Evolutionary conservation across 140 eudicot genomes (phyloP).

Genomic region (Bidens hawaiensis): DNA sequence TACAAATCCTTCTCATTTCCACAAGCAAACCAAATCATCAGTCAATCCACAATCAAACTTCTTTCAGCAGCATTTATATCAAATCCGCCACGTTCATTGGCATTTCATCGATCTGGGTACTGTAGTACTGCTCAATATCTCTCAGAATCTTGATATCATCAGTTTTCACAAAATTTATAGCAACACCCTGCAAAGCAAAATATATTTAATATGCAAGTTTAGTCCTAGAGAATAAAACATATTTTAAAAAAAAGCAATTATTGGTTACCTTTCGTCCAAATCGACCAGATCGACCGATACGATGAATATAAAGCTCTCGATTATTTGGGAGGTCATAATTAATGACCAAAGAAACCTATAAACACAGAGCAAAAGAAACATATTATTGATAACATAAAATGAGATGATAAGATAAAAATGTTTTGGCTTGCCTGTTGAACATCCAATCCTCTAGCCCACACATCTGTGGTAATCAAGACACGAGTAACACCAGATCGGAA

Average conservation of each 20-base stretch:
- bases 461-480: constrained; percentile 92
- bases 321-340: constrained; percentile 95
- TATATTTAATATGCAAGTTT: too few relatives aligned
- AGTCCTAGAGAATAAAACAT: constrained; percentile 1
- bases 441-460: constrained; percentile 97
- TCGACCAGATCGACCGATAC: constrained; percentile 99
- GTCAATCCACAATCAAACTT: constrained; percentile 2
- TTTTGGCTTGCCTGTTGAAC: constrained; percentile 78
- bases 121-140: constrained; percentile 97
- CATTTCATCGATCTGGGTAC: constrained; percentile 98
- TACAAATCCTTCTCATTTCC: background rate
- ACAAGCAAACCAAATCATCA: background rate
- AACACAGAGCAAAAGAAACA: background rate
- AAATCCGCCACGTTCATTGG: constrained; percentile 97
- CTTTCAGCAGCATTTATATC: constrained; percentile 35
- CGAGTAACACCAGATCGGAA: constrained; percentile 77
- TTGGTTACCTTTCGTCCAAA: constrained; percentile 91
- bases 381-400: background rate
- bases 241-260: background rate
- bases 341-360: constrained; percentile 89
- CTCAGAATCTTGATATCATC: constrained; percentile 91
- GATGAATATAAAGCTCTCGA: constrained; percentile 95
- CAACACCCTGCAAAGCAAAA: constrained; percentile 85
- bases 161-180: constrained; percentile 85
- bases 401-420: background rate